A percentile compares a stretch with the other conserved stretches of the same genome.
These are phyloP conservation scores for Leccinum fuscescens DNA, from an alignment of 1,284 basidiomycete genomes.

Conservation along the genomic window DNA sequence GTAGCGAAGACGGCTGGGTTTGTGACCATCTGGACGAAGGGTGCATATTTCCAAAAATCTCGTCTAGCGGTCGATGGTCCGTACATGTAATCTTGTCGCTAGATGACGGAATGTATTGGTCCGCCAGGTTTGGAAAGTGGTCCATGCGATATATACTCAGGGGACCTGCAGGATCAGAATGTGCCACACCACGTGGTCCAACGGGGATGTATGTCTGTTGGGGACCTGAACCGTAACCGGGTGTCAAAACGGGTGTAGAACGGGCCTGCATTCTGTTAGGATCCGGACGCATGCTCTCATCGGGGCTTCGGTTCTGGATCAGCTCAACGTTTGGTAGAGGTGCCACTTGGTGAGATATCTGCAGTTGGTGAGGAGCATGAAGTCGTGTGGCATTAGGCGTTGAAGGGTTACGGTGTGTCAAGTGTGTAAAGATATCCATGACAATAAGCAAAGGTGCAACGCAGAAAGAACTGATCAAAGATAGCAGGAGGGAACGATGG, in stretches of 20 bases:
- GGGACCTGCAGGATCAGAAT: not conserved
- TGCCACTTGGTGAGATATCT: not conserved
- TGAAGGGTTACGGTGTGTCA: conserved; percentile 22
- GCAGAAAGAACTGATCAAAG: not conserved
- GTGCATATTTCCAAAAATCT: conserved; percentile 21
- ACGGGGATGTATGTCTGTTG: not conserved
- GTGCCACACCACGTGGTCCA: not conserved
- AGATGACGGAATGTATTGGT: conserved; percentile 30
- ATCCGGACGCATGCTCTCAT: not conserved
- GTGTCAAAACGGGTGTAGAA: not conserved
- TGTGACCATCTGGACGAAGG: not conserved
- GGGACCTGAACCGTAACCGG: not conserved
- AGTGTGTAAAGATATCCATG: conserved; percentile 20
- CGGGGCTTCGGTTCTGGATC: not conserved
- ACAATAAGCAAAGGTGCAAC: not conserved
- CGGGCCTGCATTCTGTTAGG: not conserved
- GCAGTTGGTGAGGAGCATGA: conserved; percentile 6
- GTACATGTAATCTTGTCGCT: conserved; percentile 30
- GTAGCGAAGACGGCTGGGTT: not conserved
- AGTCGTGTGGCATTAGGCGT: not conserved
- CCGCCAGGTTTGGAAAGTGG: conserved; percentile 8
- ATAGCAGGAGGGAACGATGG: not conserved
- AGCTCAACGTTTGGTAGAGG: not conserved
- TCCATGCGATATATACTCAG: not conserved
- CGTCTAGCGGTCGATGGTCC: conserved; percentile 28